Conservation (phyloP, 1,284 basidiomycete species). For the Naganishia sp. region DNA sequence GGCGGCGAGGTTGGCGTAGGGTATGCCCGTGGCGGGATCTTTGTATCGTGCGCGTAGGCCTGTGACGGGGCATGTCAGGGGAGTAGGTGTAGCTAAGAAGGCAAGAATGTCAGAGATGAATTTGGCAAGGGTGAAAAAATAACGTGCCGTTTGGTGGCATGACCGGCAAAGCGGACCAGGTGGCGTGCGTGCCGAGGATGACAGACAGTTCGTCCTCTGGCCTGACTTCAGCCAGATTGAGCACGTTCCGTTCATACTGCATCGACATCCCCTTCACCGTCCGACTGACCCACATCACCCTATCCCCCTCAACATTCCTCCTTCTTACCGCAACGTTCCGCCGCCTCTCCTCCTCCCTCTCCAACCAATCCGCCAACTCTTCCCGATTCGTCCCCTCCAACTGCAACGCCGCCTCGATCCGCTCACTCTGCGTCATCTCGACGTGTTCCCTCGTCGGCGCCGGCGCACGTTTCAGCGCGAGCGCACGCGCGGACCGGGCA, state of each 20-base stretch:
- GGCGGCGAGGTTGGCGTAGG: conserved; percentile 6
- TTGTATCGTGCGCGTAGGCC: conserved; percentile 10
- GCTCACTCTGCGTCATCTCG: conserved; percentile 27
- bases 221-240: conserved; percentile 1
- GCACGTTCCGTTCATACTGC: neutral
- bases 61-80: neutral
- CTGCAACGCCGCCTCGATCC: conserved; percentile 29
- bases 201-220: conserved; percentile 9
- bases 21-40: conserved; percentile 1
- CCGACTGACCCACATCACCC: conserved; percentile 30
- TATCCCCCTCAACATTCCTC: conserved; percentile 21
- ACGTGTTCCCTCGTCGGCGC: neutral
- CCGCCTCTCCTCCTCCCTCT: conserved; percentile 30
- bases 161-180: conserved; percentile 15
- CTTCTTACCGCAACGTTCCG: conserved; percentile 2
- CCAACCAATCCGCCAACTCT: conserved; percentile 23
- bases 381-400: conserved; percentile 24
- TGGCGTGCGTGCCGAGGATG: conserved; percentile 18
- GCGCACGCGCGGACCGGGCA: neutral
- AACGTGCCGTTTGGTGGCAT: neutral
- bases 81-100: neutral
- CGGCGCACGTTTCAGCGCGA: neutral
- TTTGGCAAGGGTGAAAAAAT: no score
- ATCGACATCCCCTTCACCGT: neutral
- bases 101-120: neutral